These are phyloP conservation scores for Austroboletus novae-zelandiae DNA, from an alignment of 1,284 basidiomycete species.

Conservation along the genomic window DNA sequence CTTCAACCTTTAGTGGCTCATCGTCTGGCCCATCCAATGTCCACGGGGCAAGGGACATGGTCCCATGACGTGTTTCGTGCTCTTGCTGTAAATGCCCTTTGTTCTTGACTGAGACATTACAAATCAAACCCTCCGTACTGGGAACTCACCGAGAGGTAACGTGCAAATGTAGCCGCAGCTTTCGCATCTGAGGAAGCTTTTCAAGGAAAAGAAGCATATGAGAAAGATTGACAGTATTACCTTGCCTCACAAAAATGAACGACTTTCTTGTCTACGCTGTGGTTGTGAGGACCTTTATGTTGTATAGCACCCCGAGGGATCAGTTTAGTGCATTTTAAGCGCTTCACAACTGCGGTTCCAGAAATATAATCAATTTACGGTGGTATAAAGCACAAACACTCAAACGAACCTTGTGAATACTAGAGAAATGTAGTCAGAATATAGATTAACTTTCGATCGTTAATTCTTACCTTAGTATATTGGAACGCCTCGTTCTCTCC, in stretches of 20 bases:
- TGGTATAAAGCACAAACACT: neutral
- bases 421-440: conserved; percentile 1
- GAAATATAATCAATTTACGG: neutral
- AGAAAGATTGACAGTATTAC: conserved; percentile 24
- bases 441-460: neutral
- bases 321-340: conserved; percentile 44
- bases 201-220: neutral
- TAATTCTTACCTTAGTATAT: conserved; percentile 43
- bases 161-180: conserved; percentile 61
- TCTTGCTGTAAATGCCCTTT: conserved; percentile 58
- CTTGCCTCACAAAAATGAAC: conserved; percentile 51
- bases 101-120: neutral
- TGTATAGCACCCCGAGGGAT: conserved; percentile 42
- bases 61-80: conserved; percentile 63
- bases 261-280: conserved; percentile 40
- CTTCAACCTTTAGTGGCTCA: conserved; percentile 48
- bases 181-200: conserved; percentile 39
- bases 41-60: conserved; percentile 59
- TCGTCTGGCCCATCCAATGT: conserved; percentile 49
- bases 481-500: conserved; percentile 46
- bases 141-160: conserved; percentile 47
- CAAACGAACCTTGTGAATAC: conserved; percentile 29
- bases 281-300: conserved; percentile 49
- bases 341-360: conserved; percentile 40
- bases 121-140: neutral